phyloP scores from a whole-genome alignment of 176 grass and related monocot genomes.

The Miscanthus lutarioriparius region DNA sequence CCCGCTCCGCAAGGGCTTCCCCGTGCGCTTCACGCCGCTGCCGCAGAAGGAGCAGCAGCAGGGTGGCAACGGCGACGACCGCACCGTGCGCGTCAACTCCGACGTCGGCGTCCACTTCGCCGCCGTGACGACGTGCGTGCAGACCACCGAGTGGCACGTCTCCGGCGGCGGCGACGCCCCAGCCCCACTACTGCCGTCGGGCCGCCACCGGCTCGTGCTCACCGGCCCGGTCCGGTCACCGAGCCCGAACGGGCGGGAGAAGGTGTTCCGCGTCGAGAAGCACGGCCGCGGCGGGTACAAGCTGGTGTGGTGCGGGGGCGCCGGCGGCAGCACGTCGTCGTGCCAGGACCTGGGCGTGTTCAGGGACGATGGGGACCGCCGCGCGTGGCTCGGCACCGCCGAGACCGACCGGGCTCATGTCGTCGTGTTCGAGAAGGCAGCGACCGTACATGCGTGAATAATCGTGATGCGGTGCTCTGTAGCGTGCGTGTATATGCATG shows the following conservation, averaged over 20 bases:
- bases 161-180: background rate
- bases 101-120: constrained; percentile 53
- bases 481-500: background rate
- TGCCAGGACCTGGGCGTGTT: constrained; percentile 43
- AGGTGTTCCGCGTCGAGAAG: constrained; percentile 60
- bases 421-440: constrained; percentile 47
- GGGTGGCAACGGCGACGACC: background rate
- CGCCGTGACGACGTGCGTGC: constrained; percentile 44
- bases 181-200: background rate
- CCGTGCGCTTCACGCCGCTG: constrained; percentile 38
- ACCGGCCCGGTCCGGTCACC: background rate
- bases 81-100: constrained; percentile 25
- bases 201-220: constrained; percentile 31
- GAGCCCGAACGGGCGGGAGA: constrained; percentile 36
- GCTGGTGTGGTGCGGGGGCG: constrained; percentile 42
- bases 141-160: constrained; percentile 57
- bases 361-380: background rate
- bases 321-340: background rate
- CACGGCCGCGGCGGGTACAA: constrained; percentile 38
- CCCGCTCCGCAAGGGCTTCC: constrained; percentile 26
- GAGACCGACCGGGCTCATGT: background rate
- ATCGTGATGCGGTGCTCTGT: background rate
- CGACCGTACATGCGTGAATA: background rate
- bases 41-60: background rate
- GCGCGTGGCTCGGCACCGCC: constrained; percentile 36